Conservation (phyloP, 1,139 yeast species). For the Arxiozyma telluris region DNA sequence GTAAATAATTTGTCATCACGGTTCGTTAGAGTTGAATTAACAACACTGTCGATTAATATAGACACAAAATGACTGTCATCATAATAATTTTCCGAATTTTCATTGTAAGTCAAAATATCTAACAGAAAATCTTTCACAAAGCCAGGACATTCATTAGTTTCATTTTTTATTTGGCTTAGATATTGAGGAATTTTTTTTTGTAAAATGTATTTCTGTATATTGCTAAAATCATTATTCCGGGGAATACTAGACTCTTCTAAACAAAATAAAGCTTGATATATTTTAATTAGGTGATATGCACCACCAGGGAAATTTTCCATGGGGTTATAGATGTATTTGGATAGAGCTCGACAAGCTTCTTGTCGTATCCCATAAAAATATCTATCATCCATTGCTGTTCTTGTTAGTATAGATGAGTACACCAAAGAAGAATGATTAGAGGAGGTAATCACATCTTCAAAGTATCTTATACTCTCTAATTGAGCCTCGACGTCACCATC, state of each 20-base stretch:
- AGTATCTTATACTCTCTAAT: constrained; percentile 68
- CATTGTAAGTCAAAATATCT: constrained; percentile 73
- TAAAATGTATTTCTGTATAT: constrained; percentile 56
- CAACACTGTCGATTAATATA: constrained; percentile 49
- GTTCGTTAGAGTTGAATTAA: constrained; percentile 35
- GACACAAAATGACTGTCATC: constrained; percentile 66
- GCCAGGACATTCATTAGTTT: constrained; percentile 57
- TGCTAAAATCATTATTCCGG: constrained; percentile 67
- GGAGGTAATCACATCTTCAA: constrained; percentile 38
- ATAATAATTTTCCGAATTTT: constrained; percentile 70
- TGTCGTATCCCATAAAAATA: constrained; percentile 84
- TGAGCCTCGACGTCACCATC: constrained; percentile 98
- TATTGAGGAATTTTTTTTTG: constrained; percentile 62
- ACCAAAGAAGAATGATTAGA: constrained; percentile 46
- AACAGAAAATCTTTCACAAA: constrained; percentile 55
- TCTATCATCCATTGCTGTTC: constrained; percentile 76
- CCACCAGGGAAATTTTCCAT: constrained; percentile 55
- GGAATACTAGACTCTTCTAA: constrained; percentile 63
- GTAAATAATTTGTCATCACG: constrained; percentile 33
- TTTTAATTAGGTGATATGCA: constrained; percentile 57
- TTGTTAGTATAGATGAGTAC: constrained; percentile 67
- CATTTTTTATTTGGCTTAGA: constrained; percentile 52
- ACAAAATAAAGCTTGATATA: constrained; percentile 65
- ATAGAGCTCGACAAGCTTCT: constrained; percentile 78
- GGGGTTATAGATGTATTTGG: constrained; percentile 51